A percentile compares a stretch with the other conserved stretches of the same genome.
Conservation (phyloP, 1,284 basidiomycete species). For the Abortiporus biennis region DNA sequence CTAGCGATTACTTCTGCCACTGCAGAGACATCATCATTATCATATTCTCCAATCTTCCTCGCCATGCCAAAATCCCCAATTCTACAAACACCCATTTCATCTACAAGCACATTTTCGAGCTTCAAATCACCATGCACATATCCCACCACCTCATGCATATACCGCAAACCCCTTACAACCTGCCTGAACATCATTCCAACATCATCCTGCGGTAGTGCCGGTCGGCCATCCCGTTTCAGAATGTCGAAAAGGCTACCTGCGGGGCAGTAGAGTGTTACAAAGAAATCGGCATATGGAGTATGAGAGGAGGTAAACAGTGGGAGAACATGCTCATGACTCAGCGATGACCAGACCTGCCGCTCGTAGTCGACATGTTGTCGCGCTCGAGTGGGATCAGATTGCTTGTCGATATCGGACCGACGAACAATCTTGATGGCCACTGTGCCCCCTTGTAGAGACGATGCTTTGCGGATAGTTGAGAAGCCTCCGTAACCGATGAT, state of each 20-base stretch:
- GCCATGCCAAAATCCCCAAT: slow-evolving; percentile 85
- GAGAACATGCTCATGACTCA: slow-evolving; percentile 75
- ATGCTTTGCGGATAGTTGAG: slow-evolving; percentile 78
- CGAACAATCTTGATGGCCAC: slow-evolving; percentile 83
- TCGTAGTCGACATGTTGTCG: slow-evolving; percentile 70
- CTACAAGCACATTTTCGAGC: slow-evolving; percentile 93
- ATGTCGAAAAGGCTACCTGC: slow-evolving; percentile 86
- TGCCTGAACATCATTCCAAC: slow-evolving; percentile 88
- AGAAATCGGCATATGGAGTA: slow-evolving; percentile 68
- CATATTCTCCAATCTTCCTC: slow-evolving; percentile 47
- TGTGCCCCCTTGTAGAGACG: slow-evolving; percentile 53
- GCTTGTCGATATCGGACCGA: slow-evolving; percentile 44
- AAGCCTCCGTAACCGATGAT: slow-evolving; percentile 83
- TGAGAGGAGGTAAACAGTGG: slow-evolving; percentile 73
- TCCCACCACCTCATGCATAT: slow-evolving; percentile 76
- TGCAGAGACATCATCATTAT: slow-evolving; percentile 22
- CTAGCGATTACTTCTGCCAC: not conserved
- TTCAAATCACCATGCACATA: slow-evolving; percentile 93
- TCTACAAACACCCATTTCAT: slow-evolving; percentile 75
- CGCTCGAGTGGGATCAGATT: slow-evolving; percentile 37
- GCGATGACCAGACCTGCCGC: slow-evolving; percentile 71
- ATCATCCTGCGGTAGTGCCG: slow-evolving; percentile 66
- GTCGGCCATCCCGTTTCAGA: slow-evolving; percentile 63
- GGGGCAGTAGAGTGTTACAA: slow-evolving; percentile 80
- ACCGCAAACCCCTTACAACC: slow-evolving; percentile 80